Evolutionary conservation across 352 stramenopile species (phyloP).

Genomic region (Phytophthora fragariaefolia): DNA sequence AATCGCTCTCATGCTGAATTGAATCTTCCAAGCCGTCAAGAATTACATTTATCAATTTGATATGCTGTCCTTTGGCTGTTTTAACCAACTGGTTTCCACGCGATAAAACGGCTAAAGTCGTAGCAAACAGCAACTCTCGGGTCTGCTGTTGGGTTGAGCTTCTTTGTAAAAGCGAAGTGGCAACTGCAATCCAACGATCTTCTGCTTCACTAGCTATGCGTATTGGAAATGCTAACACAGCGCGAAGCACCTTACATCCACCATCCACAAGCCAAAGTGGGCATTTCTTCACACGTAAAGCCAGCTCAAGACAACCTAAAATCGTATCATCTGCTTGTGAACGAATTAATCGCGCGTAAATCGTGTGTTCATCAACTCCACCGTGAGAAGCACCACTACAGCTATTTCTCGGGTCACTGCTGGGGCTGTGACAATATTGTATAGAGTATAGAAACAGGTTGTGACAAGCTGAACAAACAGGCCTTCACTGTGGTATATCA

Average conservation of each 20-base stretch:
- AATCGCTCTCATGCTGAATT: conserved; percentile 23
- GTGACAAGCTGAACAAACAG: conserved; percentile 38
- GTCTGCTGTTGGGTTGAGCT: conserved; percentile 12
- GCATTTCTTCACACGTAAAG: conserved; percentile 18
- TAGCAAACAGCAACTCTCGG: conserved; percentile 18
- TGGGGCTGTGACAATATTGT: conserved; percentile 24
- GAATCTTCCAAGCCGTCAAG: conserved; percentile 16
- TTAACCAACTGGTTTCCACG: conserved; percentile 11
- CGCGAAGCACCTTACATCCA: conserved; percentile 28
- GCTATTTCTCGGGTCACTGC: background rate
- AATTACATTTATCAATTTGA: conserved; percentile 36
- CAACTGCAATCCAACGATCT: conserved; percentile 32
- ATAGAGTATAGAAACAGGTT: conserved; percentile 43
- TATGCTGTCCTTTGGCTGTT: conserved; percentile 10
- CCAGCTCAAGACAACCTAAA: conserved; percentile 31
- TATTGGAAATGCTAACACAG: conserved; percentile 18
- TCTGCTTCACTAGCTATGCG: conserved; percentile 12
- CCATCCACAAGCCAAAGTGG: conserved; percentile 11
- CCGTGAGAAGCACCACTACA: background rate
- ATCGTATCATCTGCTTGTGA: conserved; percentile 28
- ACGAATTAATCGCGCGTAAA: conserved; percentile 21
- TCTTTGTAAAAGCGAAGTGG: conserved; percentile 23
- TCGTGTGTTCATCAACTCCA: conserved; percentile 1
- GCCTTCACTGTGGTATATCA: conserved; percentile 18
- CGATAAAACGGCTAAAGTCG: conserved; percentile 21